Percentiles rank a stretch among this genome's conserved stretches.
phyloP scores from a whole-genome alignment of 805 yeast genomes.

The Yamadazyma paraphyllophila region DNA sequence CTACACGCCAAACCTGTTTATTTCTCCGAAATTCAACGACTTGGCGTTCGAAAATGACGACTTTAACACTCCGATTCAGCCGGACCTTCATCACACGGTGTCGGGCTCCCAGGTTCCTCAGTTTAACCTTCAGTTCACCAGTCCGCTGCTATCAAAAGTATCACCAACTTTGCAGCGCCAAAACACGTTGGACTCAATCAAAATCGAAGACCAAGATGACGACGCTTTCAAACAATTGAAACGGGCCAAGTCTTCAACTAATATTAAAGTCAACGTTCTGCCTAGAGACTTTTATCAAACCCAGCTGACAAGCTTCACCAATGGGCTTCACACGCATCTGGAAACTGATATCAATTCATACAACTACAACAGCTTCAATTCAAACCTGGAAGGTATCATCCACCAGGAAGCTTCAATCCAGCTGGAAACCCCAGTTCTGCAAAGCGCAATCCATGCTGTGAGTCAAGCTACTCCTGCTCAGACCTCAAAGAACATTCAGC shows the following conservation, averaged over 20 bases:
- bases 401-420: too few relatives aligned
- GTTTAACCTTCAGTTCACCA: slow-evolving; percentile 9
- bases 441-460: neutral
- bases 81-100: slow-evolving; percentile 11
- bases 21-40: slow-evolving; percentile 24
- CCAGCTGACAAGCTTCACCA: slow-evolving; percentile 2
- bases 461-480: slow-evolving; percentile 1
- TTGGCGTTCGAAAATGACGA: slow-evolving; percentile 20
- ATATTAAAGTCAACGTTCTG: neutral
- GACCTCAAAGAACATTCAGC: slow-evolving; percentile 19
- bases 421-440: too few relatives aligned
- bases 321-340: neutral
- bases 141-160: slow-evolving; percentile 10
- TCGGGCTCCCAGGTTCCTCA: slow-evolving; percentile 4
- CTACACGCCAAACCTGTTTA: slow-evolving; percentile 25
- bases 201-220: slow-evolving; percentile 40
- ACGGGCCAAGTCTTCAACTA: slow-evolving; percentile 33
- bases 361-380: neutral
- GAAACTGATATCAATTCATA: neutral
- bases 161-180: slow-evolving; percentile 18
- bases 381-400: too few relatives aligned
- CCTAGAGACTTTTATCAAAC: slow-evolving; percentile 4
- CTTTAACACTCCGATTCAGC: slow-evolving; percentile 23
- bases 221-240: slow-evolving; percentile 42
- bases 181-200: slow-evolving; percentile 31